Evolutionary conservation across 768 basidiomycete genomes (phyloP).

Genomic region (Mycena alexandri): DNA sequence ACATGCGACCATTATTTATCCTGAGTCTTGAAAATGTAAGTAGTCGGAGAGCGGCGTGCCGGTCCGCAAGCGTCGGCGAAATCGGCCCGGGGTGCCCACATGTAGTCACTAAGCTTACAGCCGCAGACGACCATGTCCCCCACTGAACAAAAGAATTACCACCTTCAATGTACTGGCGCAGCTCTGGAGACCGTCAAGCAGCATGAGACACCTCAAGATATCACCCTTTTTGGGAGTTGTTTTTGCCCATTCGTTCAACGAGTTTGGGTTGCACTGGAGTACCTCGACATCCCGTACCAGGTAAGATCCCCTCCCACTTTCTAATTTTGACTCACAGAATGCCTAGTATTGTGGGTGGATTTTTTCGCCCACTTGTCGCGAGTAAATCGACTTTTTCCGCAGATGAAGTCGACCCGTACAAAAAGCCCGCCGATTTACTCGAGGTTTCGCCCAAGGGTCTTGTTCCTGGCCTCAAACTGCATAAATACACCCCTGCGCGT

Average conservation of each 20-base stretch:
- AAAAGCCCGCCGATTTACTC: conserved; percentile 84
- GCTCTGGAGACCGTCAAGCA: conserved; percentile 69
- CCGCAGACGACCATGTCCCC: too few relatives aligned
- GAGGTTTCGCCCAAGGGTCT: conserved; percentile 86
- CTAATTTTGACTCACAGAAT: conserved; percentile 39
- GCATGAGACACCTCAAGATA: conserved; percentile 62
- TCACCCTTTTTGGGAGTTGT: conserved; percentile 78
- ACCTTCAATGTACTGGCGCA: conserved; percentile 55
- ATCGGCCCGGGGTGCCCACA: too few relatives aligned
- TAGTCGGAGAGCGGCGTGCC: too few relatives aligned
- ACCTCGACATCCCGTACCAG: conserved; percentile 77
- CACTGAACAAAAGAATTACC: conserved; percentile 46
- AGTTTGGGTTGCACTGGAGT: conserved; percentile 82
- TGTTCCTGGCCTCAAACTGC: conserved; percentile 76
- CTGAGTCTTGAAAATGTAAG: too few relatives aligned
- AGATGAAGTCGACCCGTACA: conserved; percentile 89
- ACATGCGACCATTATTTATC: too few relatives aligned
- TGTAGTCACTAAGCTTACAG: too few relatives aligned
- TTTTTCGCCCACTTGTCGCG: not conserved
- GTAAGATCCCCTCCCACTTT: conserved; percentile 46
- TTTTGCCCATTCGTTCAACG: conserved; percentile 90
- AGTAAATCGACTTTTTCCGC: not conserved
- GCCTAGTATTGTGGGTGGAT: conserved; percentile 54
- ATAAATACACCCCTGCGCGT: conserved; percentile 65
- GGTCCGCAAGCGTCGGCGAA: too few relatives aligned